Evolutionary conservation across 257 asterid genomes (phyloP), one percentile per base, ranked within the genome.

Genomic region (Thymus mandschuricus): DNA sequence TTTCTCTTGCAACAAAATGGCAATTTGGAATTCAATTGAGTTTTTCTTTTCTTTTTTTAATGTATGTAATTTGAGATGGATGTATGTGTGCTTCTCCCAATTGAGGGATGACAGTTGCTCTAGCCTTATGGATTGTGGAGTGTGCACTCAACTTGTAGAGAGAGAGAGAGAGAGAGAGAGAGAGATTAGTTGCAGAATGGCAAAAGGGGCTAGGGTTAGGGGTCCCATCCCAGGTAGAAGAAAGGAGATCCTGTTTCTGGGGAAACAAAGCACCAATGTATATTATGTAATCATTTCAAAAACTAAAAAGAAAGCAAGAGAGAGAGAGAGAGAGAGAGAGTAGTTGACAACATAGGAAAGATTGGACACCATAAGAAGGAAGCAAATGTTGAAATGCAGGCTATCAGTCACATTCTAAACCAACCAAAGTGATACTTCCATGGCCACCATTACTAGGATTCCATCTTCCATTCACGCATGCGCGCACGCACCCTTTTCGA

Each of bases 361-460:
- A 80, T 77, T 78, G 76, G 85, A 72, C 80, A 78, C 61, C 83
- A 81, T 54, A 52, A n/a, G 3, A 29, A 52, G 52, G 48, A 77
- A 21, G 21, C 21, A 21, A 21, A 45, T 40, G 65, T 68, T 62
- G 62, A 65, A 76, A 31, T 68, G 75, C 49, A 15, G 59, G 64
- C 73, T 33, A 68, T 80, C 82, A 75, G 78, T 80, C 85, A 59
- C 65, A 63, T 63, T 66, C 52, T 64, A 63, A 61, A 73, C 88
- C 84, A 81, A n/a, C 71, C 78, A 76, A 71, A 61, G 84, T 84
- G 89, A 76, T 76, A 63, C 70, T 64, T 64, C 31, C 41, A 73
- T 74, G 83, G 77, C 71, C 50, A 43, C 58, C 78, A 77, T 66
- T 71, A 65, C 31, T 10, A 56, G 15, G 11, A 27, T 46, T 50